phyloP scores from a whole-genome alignment of 225 moss, liverwort and hornwort genomes.

The Antitrichia curtipendula region DNA sequence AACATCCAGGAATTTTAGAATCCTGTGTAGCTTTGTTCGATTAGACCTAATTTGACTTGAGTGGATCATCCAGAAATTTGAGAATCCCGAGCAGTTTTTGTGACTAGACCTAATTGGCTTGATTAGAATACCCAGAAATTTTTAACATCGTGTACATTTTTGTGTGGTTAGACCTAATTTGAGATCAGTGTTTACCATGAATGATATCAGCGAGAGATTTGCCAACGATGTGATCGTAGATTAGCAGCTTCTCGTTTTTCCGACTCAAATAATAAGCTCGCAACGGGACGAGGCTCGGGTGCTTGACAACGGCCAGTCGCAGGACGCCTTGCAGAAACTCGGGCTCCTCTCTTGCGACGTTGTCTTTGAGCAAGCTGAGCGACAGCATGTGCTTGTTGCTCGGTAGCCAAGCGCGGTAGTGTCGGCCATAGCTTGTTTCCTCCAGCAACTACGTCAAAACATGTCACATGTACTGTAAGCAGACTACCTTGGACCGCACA shows the following conservation, averaged over 20 bases:
- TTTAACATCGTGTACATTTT: neutral
- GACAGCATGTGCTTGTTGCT: slow-evolving; percentile 19
- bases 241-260: slow-evolving; percentile 15
- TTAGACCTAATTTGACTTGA: neutral
- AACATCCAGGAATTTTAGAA: neutral
- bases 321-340: slow-evolving; percentile 20
- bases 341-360: slow-evolving; percentile 7
- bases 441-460: slow-evolving; percentile 1
- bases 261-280: slow-evolving; percentile 23
- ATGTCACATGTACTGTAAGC: neutral
- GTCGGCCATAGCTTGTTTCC: slow-evolving; percentile 7
- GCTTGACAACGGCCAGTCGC: slow-evolving; percentile 20
- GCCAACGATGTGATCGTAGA: slow-evolving; percentile 10
- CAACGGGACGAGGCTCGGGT: slow-evolving; percentile 13
- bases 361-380: slow-evolving; percentile 13
- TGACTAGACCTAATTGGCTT: neutral
- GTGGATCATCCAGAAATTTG: neutral
- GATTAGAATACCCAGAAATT: neutral
- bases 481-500: neutral
- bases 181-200: neutral
- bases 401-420: slow-evolving; percentile 21
- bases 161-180: neutral
- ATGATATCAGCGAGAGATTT: slow-evolving; percentile 15
- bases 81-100: neutral
- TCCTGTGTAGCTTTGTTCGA: neutral